Percentiles rank a stretch among this genome's conserved stretches.
Conservation (phyloP, 2,329 filamentous ascomycete species). For the Pseudocercospora musae region DNA sequence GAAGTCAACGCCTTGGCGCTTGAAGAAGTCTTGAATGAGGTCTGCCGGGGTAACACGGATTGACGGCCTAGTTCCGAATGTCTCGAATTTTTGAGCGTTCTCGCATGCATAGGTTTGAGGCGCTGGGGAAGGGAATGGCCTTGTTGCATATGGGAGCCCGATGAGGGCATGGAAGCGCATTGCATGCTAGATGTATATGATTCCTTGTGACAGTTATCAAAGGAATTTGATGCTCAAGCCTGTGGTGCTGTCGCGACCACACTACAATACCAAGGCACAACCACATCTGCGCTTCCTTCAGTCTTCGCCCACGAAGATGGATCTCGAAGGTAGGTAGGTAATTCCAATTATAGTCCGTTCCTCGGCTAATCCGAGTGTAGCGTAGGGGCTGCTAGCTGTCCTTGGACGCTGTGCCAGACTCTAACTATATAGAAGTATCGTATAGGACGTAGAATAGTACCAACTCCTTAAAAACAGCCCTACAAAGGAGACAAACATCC, state of each 20-base stretch:
- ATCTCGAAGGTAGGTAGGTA: not conserved
- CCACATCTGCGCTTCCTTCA: not conserved
- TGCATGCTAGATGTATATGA: not conserved
- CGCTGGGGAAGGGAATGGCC: too few species aligned
- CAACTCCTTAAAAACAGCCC: not conserved
- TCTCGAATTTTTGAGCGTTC: not conserved
- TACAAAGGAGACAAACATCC: too few species aligned
- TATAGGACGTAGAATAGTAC: not conserved
- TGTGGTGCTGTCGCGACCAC: not conserved
- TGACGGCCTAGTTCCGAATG: not conserved
- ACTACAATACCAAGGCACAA: not conserved
- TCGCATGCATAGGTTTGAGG: not conserved
- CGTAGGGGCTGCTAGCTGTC: not conserved
- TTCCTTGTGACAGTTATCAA: not conserved
- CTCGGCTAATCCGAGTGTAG: not conserved
- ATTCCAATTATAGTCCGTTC: not conserved
- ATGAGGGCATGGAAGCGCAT: not conserved
- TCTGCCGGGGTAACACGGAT: slow-evolving; percentile 11
- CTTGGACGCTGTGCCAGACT: not conserved
- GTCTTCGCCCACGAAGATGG: too few species aligned
- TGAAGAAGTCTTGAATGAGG: slow-evolving; percentile 25
- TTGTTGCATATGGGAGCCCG: not conserved
- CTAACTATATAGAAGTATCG: not conserved
- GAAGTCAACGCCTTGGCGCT: slow-evolving; percentile 23
- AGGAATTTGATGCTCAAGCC: not conserved